These are phyloP conservation scores for Calonectria hongkongensis DNA, from an alignment of 2,329 filamentous ascomycete genomes.

Conservation along the genomic window DNA sequence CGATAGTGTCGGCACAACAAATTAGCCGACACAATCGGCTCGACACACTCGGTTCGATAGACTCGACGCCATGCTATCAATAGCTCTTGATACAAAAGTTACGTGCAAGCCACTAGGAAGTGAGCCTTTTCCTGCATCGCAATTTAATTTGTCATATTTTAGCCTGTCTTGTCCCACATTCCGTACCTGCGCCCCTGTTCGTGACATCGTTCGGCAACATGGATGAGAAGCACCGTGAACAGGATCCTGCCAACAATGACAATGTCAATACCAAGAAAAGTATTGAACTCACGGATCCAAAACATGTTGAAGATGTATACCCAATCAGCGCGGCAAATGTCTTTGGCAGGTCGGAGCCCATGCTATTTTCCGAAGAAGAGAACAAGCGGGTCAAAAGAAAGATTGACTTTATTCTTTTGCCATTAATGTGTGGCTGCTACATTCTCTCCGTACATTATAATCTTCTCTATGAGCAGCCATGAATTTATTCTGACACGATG, in stretches of 20 bases:
- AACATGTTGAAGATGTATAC: neutral
- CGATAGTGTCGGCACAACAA: neutral
- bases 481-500: neutral
- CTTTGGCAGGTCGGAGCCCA: constrained; percentile 23
- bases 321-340: constrained; percentile 8
- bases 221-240: neutral
- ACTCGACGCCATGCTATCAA: neutral
- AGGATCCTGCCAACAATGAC: neutral
- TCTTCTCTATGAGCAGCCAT: neutral
- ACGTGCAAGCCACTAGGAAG: neutral
- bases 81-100: constrained; percentile 24
- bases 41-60: constrained; percentile 27
- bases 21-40: constrained; percentile 23
- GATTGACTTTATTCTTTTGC: constrained; percentile 31
- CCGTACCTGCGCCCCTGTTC: no score
- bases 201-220: neutral
- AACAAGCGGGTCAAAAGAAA: constrained; percentile 27
- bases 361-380: constrained; percentile 9
- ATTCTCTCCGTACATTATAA: constrained; percentile 23
- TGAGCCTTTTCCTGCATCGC: neutral
- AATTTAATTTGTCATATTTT: neutral
- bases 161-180: no score
- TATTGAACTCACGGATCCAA: neutral
- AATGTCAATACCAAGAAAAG: neutral
- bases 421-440: constrained; percentile 32